Evolutionary conservation across 148 eudicot species (phyloP), one percentile per base, ranked within the genome.

Genomic region (Nepenthes mirabilis): DNA sequence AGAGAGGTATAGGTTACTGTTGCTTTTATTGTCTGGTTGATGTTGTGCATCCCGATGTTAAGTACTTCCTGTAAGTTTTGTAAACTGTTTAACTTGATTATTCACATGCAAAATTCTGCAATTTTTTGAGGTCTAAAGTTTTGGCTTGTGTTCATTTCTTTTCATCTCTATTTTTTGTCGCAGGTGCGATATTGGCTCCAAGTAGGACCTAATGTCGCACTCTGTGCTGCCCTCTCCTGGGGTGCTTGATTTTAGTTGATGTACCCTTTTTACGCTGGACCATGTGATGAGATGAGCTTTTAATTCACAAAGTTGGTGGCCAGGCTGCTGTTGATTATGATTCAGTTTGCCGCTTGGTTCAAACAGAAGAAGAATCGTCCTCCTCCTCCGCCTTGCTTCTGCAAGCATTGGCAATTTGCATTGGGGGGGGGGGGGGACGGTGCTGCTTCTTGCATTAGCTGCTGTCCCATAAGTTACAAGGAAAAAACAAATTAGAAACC

Each of bases 151-250:
- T 75, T 84, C 67, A 70, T 59, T 62, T 37, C 58, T 79, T 83
- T 71, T 74, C 75, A 63, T 80, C 65, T 83, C 52, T 74, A 77
- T 81, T 72, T 74, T 76, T 79, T 83, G 86, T 83, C 83, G 79
- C 91, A 93, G 99, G 80, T 89, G 99, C 99, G 99, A 93, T 89
- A 89, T 93, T 89, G 86, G 95, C 99, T 93, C 99, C 95, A 73
- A 66, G 86, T 91, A 79, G 96, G 96, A 88, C 91, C 83, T 77
- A 75, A 88, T 88, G 91, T 88, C 96, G 96, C 81, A 88, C 87
- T 74, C 96, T 88, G 96, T 80, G 88, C 77, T 54, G 70, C 91
- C 89, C 85, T 80, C 72, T 79, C 71, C 70, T 70, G 65, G 72
- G 84, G 86, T 83, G 82, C 71, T 82, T 83, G 75, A 68, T 63